Evolutionary conservation across 2,329 filamentous ascomycete genomes (phyloP), one percentile per base, ranked within the genome.

Genomic region (Cryphonectria nitschkei): DNA sequence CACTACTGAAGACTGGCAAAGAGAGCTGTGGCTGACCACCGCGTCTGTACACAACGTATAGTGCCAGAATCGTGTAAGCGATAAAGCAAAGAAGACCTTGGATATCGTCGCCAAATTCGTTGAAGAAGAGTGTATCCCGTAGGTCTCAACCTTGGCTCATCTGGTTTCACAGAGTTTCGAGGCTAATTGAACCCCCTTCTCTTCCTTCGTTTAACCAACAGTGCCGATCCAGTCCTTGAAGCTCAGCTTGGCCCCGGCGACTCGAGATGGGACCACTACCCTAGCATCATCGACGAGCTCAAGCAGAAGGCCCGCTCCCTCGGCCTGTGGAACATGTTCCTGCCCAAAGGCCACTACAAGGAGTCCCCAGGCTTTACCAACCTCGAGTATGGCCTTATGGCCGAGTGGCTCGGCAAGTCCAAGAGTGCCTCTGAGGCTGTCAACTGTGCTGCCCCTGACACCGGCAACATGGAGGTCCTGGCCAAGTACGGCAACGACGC

Each of bases 301-400:
- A 98, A 98, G 87, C 85, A 83, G 74, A 93, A 94, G 81, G 96
- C 95, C 61, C 88, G 87, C 78, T 87, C 92, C 76, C 87, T 97
- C 37, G 96, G 95, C 1, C 86, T 99, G 62, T 99, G 96, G 96
- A 99, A 99, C 83, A 92, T 99, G 91, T 99, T 99, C 86, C 83
- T 99, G 76, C 93, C 96, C 74, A 95, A 93, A 84, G 94, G 91
- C 77, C 95, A 98, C 83, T 98, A 98, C 87, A 93, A 92, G 81
- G 93, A 98, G 84, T 97, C 94, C 1, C 94, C 95, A 34, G 96
- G 96, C 46, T 98, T 94, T 84, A 93, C 90, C 72, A 99, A 98
- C 82, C 86, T 99, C 73, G 96, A 99, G 83, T 99, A 99, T 79
- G 96, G 95, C 16, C 84, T 99, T 77, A 99, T 98, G 95, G 96